Evolutionary conservation across 768 basidiomycete genomes (phyloP).

Genomic region (Hebeloma cylindrosporum): DNA sequence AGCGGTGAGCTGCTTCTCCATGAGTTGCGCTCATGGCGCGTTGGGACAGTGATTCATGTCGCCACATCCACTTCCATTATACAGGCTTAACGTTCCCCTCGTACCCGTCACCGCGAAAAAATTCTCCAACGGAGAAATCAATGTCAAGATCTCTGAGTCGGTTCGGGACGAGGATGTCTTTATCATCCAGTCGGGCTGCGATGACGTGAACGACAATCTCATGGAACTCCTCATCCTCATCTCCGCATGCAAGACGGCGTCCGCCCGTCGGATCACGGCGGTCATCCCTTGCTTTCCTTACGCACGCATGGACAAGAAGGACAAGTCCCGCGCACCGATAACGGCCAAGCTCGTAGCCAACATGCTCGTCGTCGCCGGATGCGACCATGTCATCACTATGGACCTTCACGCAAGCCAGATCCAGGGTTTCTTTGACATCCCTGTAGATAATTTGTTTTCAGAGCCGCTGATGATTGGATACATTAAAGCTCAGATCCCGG

Average conservation of each 20-base stretch:
- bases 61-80: constrained; percentile 17
- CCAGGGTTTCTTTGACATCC: constrained; percentile 98
- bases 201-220: constrained; percentile 92
- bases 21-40: constrained; percentile 42
- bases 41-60: constrained; percentile 51
- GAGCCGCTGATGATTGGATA: constrained; percentile 95
- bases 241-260: constrained; percentile 96
- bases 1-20: constrained; percentile 82
- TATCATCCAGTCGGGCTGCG: constrained; percentile 91
- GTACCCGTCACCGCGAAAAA: constrained; percentile 84
- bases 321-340: constrained; percentile 93
- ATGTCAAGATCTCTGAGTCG: constrained; percentile 92
- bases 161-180: constrained; percentile 98
- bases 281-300: constrained; percentile 99
- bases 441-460: constrained; percentile 95
- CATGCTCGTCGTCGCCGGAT: constrained; percentile 95
- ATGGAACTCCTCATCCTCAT: constrained; percentile 99
- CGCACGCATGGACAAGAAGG: constrained; percentile 97
- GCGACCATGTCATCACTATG: constrained; percentile 99
- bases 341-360: constrained; percentile 98
- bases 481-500: constrained; percentile 82
- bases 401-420: constrained; percentile 97
- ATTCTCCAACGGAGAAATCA: constrained; percentile 95
- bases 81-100: constrained; percentile 86
- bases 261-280: constrained; percentile 92